Percentiles rank a stretch among this genome's conserved stretches.
Evolutionary conservation across 106 monocot species (phyloP).

Genomic region (Dioscorea dumetorum): DNA sequence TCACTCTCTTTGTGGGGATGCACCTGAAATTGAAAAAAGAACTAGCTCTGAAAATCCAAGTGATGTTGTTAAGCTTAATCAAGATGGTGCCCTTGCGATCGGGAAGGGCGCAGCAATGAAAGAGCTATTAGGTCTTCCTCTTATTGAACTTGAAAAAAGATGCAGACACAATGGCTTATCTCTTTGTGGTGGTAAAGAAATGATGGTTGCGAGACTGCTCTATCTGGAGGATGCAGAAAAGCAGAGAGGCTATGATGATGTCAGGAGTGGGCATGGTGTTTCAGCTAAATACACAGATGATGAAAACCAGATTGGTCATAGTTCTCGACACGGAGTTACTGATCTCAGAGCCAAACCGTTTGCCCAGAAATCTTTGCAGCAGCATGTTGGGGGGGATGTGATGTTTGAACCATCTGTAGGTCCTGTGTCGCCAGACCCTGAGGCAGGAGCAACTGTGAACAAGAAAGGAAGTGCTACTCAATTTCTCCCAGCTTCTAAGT

Average conservation of each 20-base stretch:
- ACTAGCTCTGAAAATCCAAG: conserved; percentile 37
- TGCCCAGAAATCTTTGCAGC: conserved; percentile 10
- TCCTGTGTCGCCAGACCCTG: conserved; percentile 25
- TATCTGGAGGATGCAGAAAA: conserved; percentile 94
- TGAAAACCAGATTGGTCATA: conserved; percentile 16
- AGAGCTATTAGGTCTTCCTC: conserved; percentile 78
- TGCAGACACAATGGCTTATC: conserved; percentile 97
- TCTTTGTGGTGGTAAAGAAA: conserved; percentile 83
- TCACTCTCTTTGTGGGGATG: conserved; percentile 90
- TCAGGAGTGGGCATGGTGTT: conserved; percentile 33
- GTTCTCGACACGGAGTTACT: conserved; percentile 19
- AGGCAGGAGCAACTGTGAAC: conserved; percentile 19
- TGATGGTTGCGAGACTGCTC: conserved; percentile 95
- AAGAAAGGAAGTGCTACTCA: conserved; percentile 53
- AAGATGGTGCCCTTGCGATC: conserved; percentile 91
- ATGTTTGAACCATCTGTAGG: conserved; percentile 9
- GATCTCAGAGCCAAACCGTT: conserved; percentile 7
- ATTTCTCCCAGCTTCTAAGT: conserved; percentile 76
- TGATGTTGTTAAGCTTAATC: conserved; percentile 50
- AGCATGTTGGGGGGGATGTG: conserved; percentile 26
- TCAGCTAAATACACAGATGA: conserved; percentile 32
- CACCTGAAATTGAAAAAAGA: conserved; percentile 77
- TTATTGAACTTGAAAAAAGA: conserved; percentile 87
- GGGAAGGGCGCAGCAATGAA: conserved; percentile 90
- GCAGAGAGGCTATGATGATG: conserved; percentile 56